These are phyloP conservation scores for Ophiostoma ips DNA, from an alignment of 2,329 filamentous ascomycete species.

Conservation along the genomic window DNA sequence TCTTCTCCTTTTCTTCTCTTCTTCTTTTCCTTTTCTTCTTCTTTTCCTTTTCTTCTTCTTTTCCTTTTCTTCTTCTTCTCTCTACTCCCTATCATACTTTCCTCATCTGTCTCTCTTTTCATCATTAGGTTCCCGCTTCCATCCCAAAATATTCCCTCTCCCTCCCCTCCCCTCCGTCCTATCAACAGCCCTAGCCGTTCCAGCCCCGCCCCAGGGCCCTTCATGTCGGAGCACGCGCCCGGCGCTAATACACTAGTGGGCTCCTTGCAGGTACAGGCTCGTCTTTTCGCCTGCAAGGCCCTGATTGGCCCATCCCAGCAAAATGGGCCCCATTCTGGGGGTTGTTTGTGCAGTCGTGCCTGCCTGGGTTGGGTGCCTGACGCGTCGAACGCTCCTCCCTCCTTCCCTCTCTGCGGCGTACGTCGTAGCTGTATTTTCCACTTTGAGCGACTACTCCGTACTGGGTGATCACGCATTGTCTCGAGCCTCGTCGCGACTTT, in stretches of 20 bases:
- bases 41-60: not conserved
- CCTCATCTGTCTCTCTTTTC: not conserved
- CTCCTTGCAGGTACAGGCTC: not conserved
- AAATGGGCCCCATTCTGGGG: too few species aligned
- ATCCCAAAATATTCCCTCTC: not conserved
- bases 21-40: not conserved
- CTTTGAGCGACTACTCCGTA: not conserved
- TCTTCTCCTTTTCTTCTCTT: not conserved
- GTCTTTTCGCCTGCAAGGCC: too few species aligned
- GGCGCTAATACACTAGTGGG: not conserved
- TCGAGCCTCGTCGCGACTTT: not conserved
- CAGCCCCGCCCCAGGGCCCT: not conserved
- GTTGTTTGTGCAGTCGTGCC: not conserved
- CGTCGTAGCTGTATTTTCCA: too few species aligned
- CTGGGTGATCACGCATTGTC: not conserved
- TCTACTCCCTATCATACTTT: not conserved
- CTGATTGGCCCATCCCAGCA: not conserved
- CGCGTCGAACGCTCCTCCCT: not conserved
- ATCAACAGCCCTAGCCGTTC: not conserved
- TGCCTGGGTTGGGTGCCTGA: constrained; percentile 9
- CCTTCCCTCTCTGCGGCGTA: too few species aligned
- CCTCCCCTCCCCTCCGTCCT: not conserved
- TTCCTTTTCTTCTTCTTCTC: not conserved
- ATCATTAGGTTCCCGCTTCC: too few species aligned
- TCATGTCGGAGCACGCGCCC: not conserved